Percentiles rank a stretch among this genome's conserved stretches.
Evolutionary conservation across 768 basidiomycete genomes (phyloP).

Genomic region (Lactifluus echinatus): DNA sequence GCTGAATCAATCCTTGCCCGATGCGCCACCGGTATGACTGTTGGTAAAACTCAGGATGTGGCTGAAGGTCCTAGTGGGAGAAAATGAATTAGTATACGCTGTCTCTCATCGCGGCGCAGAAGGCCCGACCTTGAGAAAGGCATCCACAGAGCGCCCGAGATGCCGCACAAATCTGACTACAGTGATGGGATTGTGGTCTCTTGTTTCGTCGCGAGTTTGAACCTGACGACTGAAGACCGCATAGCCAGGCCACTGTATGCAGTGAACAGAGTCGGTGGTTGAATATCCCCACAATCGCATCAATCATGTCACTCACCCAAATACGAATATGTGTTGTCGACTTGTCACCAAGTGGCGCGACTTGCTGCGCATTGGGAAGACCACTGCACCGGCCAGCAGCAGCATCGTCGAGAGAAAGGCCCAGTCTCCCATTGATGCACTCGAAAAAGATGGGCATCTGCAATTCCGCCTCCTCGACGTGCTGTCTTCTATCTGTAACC

Average conservation of each 20-base stretch:
- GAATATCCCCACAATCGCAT: not conserved
- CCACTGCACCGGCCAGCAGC: not conserved
- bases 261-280: not conserved
- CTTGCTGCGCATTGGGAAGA: not conserved
- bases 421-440: not conserved
- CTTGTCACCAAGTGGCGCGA: not conserved
- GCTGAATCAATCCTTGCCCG: not conserved
- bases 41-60: not conserved
- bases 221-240: constrained; percentile 5
- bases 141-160: constrained; percentile 5
- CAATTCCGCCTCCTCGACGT: constrained; percentile 3
- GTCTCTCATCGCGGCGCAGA: not conserved
- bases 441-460: constrained; percentile 12
- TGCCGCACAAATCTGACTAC: not conserved
- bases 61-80: not conserved
- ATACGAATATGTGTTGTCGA: constrained; percentile 8
- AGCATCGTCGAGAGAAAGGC: constrained; percentile 4
- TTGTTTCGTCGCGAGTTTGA: constrained; percentile 7
- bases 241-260: constrained; percentile 10
- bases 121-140: not conserved
- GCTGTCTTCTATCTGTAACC: not conserved
- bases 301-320: not conserved
- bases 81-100: not conserved
- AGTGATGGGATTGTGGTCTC: not conserved
- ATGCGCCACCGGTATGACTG: not conserved